Percentiles rank a stretch among this genome's conserved stretches.
phyloP scores from a whole-genome alignment of 163 green algal species.

The Chloroidium sp. region DNA sequence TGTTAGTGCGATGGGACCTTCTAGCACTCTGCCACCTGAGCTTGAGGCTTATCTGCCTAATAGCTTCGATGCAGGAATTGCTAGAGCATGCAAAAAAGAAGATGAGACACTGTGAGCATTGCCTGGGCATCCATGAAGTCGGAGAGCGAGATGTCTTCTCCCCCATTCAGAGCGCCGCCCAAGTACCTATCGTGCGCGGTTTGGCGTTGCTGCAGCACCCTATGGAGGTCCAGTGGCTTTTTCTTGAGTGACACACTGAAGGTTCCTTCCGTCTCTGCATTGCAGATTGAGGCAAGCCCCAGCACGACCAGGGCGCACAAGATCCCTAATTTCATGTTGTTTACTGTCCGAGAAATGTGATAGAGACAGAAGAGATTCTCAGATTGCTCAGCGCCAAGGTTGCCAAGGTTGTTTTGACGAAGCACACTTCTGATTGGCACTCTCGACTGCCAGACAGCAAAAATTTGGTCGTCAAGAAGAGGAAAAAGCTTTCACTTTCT shows the following conservation, averaged over 20 bases:
- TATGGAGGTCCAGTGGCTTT: constrained; percentile 6
- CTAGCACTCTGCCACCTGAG: not conserved
- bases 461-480: too few species aligned
- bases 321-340: too few species aligned
- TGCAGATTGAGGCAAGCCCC: not conserved
- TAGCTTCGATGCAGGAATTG: not conserved
- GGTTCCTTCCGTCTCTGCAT: not conserved
- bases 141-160: constrained; percentile 48
- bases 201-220: not conserved
- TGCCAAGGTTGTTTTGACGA: not conserved
- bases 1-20: too few species aligned
- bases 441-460: too few species aligned
- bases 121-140: constrained; percentile 83
- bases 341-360: too few species aligned
- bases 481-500: too few species aligned
- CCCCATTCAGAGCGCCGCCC: constrained; percentile 3
- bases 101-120: not conserved
- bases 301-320: not conserved
- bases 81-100: not conserved
- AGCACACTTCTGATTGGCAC: too few species aligned
- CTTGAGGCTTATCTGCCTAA: not conserved
- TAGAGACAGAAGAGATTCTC: not conserved
- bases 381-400: not conserved
- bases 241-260: constrained; percentile 17
- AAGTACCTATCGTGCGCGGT: constrained; percentile 3